Evolutionary conservation across 306 rosid genomes (phyloP).

Genomic region (Cicer chorassanicum): DNA sequence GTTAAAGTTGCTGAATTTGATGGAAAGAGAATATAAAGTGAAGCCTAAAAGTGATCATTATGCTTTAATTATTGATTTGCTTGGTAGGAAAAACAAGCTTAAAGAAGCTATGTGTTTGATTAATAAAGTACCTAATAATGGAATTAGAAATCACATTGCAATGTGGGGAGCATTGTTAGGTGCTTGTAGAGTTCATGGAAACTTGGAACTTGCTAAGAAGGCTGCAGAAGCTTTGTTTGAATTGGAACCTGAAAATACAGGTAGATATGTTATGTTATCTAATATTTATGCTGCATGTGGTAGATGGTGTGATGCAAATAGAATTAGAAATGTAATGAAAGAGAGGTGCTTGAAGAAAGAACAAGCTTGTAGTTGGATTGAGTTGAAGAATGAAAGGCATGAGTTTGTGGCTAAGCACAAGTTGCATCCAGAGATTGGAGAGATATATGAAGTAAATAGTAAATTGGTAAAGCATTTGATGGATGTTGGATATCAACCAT

Average conservation of each 20-base stretch:
- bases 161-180: constrained; percentile 74
- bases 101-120: constrained; percentile 57
- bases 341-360: constrained; percentile 62
- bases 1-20: constrained; percentile 50
- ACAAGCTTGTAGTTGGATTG: constrained; percentile 66
- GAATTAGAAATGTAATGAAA: constrained; percentile 56
- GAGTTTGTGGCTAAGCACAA: constrained; percentile 63
- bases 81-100: constrained; percentile 69
- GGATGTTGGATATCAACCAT: constrained; percentile 56
- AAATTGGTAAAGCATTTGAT: constrained; percentile 58
- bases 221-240: constrained; percentile 66
- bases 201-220: constrained; percentile 56
- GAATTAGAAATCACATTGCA: constrained; percentile 50
- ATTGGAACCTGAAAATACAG: constrained; percentile 64
- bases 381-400: constrained; percentile 57
- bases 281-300: constrained; percentile 68
- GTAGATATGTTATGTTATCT: constrained; percentile 68
- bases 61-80: constrained; percentile 65
- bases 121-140: constrained; percentile 46
- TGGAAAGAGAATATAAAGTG: constrained; percentile 54
- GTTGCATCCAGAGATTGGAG: constrained; percentile 53
- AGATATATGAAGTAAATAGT: constrained; percentile 51
- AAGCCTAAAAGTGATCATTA: constrained; percentile 59
- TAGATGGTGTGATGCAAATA: constrained; percentile 58
- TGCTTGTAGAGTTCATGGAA: constrained; percentile 61